phyloP scores from a whole-genome alignment of 2,329 filamentous ascomycete species.

The Davidsoniella neocaledoniae region DNA sequence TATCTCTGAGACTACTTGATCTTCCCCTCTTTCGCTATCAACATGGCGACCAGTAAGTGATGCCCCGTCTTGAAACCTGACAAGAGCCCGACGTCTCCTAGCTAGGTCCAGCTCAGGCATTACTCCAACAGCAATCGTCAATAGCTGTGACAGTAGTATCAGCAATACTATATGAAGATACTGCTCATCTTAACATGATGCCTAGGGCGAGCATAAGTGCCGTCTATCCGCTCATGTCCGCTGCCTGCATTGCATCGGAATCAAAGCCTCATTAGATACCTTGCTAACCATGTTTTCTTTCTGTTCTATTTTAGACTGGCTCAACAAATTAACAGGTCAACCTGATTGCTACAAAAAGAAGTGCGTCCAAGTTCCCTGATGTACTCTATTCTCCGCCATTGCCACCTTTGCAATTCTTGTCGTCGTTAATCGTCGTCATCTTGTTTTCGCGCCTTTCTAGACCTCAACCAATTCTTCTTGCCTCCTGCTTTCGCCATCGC shows the following conservation, averaged over 20 bases:
- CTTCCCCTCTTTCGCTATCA: constrained; percentile 2
- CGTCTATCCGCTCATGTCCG: not conserved
- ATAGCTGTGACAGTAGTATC: too few relatives aligned
- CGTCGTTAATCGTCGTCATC: not conserved
- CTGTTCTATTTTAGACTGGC: constrained; percentile 22
- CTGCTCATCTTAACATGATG: too few relatives aligned
- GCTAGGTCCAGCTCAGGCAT: not conserved
- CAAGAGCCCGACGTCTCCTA: not conserved
- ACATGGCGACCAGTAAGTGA: constrained; percentile 25
- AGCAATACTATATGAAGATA: too few relatives aligned
- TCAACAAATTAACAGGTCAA: constrained; percentile 91
- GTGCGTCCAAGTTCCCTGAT: constrained; percentile 29
- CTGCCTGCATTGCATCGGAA: not conserved
- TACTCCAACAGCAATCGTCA: not conserved
- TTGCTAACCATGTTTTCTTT: constrained; percentile 6
- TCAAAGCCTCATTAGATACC: not conserved
- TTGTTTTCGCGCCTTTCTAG: constrained; percentile 10
- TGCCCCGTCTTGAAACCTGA: not conserved
- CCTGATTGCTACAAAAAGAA: constrained; percentile 98
- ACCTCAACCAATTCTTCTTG: not conserved
- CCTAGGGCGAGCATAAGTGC: not conserved
- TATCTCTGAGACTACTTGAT: not conserved
- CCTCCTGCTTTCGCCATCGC: too few relatives aligned
- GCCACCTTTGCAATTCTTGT: not conserved
- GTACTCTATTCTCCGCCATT: not conserved